Conservation (phyloP, 2,329 filamentous ascomycete genomes). For the Arthrocladium fulminans region DNA sequence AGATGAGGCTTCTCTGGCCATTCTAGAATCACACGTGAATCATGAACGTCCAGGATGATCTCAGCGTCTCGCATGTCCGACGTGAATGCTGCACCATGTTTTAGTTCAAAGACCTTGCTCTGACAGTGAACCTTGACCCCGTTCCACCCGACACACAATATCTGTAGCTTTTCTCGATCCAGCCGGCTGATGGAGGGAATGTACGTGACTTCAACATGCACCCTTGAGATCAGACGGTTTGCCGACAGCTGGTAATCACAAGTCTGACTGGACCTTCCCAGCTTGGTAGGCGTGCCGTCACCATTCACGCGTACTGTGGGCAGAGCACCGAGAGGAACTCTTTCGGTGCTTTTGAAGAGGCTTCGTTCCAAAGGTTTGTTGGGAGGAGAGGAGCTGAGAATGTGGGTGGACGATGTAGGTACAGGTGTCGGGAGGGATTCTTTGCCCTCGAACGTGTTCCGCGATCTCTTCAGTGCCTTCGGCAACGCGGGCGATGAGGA, state of each 20-base stretch:
- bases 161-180: slow-evolving; percentile 70
- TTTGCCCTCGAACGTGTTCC: slow-evolving; percentile 34
- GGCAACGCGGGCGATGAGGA: slow-evolving; percentile 42
- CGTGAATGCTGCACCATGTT: slow-evolving; percentile 80
- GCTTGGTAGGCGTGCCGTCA: slow-evolving; percentile 70
- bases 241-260: slow-evolving; percentile 91
- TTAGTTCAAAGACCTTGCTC: slow-evolving; percentile 73
- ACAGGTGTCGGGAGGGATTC: slow-evolving; percentile 70
- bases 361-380: slow-evolving; percentile 42
- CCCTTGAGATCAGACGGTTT: slow-evolving; percentile 83
- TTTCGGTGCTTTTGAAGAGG: slow-evolving; percentile 61
- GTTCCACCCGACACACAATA: slow-evolving; percentile 93
- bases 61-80: slow-evolving; percentile 81
- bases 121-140: slow-evolving; percentile 88
- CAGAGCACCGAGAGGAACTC: slow-evolving; percentile 72
- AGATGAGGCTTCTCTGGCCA: slow-evolving; percentile 58
- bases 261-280: slow-evolving; percentile 90
- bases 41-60: slow-evolving; percentile 92
- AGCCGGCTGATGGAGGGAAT: slow-evolving; percentile 59
- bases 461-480: slow-evolving; percentile 39
- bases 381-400: slow-evolving; percentile 78
- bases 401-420: slow-evolving; percentile 86
- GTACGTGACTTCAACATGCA: slow-evolving; percentile 84
- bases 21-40: slow-evolving; percentile 76
- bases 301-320: slow-evolving; percentile 73